phyloP scores from a whole-genome alignment of 2,329 filamentous ascomycete species.

The Stagonosporopsis cucurbitacearum region DNA sequence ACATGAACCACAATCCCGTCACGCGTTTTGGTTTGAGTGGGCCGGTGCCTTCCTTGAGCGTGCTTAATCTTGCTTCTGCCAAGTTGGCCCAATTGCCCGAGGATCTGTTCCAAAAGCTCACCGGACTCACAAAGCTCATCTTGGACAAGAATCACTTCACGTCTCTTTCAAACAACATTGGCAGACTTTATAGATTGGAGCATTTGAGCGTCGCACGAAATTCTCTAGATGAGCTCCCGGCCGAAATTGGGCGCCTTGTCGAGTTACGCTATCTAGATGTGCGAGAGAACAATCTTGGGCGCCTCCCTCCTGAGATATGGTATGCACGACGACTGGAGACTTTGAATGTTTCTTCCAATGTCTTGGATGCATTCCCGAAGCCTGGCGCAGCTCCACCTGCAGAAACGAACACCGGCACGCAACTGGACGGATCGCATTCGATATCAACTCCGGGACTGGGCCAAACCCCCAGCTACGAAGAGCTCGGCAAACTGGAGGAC shows the following conservation, averaged over 20 bases:
- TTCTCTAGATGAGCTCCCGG: constrained; percentile 79
- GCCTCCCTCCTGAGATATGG: constrained; percentile 93
- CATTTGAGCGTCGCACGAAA: constrained; percentile 96
- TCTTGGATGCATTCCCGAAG: constrained; percentile 89
- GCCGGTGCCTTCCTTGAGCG: constrained; percentile 80
- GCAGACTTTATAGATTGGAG: constrained; percentile 80
- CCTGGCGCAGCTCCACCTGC: constrained; percentile 73
- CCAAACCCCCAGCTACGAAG: constrained; percentile 75
- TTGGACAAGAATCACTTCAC: constrained; percentile 97
- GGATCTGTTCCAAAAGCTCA: constrained; percentile 84
- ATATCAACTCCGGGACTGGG: constrained; percentile 52
- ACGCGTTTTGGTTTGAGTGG: constrained; percentile 87
- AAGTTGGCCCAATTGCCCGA: constrained; percentile 89
- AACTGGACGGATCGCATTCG: constrained; percentile 53
- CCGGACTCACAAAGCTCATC: constrained; percentile 84
- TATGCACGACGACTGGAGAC: constrained; percentile 89
- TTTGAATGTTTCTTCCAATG: constrained; percentile 93
- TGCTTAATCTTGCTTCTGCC: constrained; percentile 86
- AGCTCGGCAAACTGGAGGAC: constrained; percentile 71
- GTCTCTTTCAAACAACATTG: constrained; percentile 83
- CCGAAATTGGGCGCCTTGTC: constrained; percentile 84
- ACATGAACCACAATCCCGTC: constrained; percentile 92
- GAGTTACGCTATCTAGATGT: constrained; percentile 88
- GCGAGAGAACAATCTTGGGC: constrained; percentile 89
- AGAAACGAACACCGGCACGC: constrained; percentile 38